These are phyloP conservation scores for Sporothrix mexicana DNA, from an alignment of 2,329 filamentous ascomycete genomes.

Conservation along the genomic window DNA sequence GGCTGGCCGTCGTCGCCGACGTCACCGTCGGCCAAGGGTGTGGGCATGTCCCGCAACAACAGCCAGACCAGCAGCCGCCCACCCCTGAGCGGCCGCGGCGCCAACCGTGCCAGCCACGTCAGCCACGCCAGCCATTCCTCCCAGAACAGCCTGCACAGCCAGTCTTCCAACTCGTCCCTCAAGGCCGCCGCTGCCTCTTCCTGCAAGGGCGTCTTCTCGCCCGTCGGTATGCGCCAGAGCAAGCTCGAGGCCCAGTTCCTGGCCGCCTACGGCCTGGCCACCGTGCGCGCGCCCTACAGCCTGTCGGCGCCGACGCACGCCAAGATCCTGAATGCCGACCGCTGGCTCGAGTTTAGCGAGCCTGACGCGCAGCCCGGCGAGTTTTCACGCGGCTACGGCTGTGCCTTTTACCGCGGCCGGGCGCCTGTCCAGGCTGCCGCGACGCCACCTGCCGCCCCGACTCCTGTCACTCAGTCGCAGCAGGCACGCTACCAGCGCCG, in stretches of 20 bases:
- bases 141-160: conserved; percentile 22
- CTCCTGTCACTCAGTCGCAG: neutral
- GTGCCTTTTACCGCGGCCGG: conserved; percentile 57
- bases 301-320: conserved; percentile 57
- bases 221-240: conserved; percentile 34
- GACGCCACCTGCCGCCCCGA: neutral
- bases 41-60: conserved; percentile 15
- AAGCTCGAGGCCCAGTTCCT: conserved; percentile 54
- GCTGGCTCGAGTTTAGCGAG: conserved; percentile 61
- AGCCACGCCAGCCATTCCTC: neutral
- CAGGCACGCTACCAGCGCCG: conserved; percentile 33
- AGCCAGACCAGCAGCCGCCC: conserved; percentile 30
- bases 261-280: conserved; percentile 60
- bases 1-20: conserved; percentile 30
- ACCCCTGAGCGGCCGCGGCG: conserved; percentile 5
- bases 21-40: neutral
- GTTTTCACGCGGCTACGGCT: conserved; percentile 59
- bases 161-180: neutral
- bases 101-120: conserved; percentile 14
- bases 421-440: conserved; percentile 28
- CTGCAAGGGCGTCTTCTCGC: conserved; percentile 37
- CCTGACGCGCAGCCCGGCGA: conserved; percentile 51
- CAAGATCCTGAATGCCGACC: conserved; percentile 55
- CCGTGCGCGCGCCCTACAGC: conserved; percentile 58
- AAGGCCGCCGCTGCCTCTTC: neutral